phyloP scores from a whole-genome alignment of 495 filamentous ascomycete species.

The Talaromyces ruber region DNA sequence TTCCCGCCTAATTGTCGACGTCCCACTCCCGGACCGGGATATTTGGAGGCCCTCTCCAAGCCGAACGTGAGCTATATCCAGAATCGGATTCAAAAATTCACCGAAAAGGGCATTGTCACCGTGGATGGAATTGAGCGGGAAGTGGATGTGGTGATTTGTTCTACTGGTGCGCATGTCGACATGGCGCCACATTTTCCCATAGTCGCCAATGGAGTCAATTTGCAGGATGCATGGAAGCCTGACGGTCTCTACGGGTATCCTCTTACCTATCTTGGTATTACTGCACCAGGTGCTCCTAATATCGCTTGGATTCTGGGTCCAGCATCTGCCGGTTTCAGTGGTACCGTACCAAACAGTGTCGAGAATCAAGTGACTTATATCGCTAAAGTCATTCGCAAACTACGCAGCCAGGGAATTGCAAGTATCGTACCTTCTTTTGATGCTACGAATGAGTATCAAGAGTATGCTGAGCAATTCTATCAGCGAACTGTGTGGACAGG shows the following conservation, averaged over 20 bases:
- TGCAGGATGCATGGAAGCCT: constrained; percentile 23
- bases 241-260: constrained; percentile 48
- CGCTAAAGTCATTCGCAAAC: constrained; percentile 56
- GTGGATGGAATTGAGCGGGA: constrained; percentile 39
- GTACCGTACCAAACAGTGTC: constrained; percentile 41
- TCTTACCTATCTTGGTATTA: constrained; percentile 55
- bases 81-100: constrained; percentile 48
- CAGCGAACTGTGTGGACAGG: constrained; percentile 48
- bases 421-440: constrained; percentile 42
- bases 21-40: constrained; percentile 62
- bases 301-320: constrained; percentile 46
- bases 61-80: constrained; percentile 55
- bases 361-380: constrained; percentile 53
- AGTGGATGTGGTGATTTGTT: constrained; percentile 57
- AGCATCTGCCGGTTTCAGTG: constrained; percentile 38
- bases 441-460: constrained; percentile 55
- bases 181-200: constrained; percentile 54
- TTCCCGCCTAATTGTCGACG: constrained; percentile 62
- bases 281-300: constrained; percentile 58
- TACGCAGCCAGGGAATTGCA: constrained; percentile 53
- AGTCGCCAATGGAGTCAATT: constrained; percentile 38
- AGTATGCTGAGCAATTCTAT: constrained; percentile 55
- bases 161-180: constrained; percentile 57
- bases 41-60: constrained; percentile 59
- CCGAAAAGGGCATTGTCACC: constrained; percentile 46